A percentile compares a stretch with the other conserved stretches of the same genome.
These are phyloP conservation scores for Daldinia childiae DNA, from an alignment of 495 filamentous ascomycete genomes.

Conservation along the genomic window DNA sequence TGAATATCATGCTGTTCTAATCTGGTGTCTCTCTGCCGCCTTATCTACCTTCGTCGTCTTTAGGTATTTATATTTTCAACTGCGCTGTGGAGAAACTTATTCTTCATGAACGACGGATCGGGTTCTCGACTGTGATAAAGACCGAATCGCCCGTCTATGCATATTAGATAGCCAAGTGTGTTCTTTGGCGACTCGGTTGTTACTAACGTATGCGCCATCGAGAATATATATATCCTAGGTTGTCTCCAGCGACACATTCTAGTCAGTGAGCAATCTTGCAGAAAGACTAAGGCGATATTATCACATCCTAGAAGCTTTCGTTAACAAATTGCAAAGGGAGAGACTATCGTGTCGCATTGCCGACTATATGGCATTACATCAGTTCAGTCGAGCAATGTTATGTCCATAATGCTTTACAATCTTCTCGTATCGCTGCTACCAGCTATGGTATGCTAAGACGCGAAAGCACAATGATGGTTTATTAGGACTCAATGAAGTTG, in stretches of 20 bases:
- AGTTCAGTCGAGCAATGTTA: too few relatives aligned
- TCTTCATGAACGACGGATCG: background rate
- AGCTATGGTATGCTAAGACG: too few relatives aligned
- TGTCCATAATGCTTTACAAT: too few relatives aligned
- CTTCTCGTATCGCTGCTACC: too few relatives aligned
- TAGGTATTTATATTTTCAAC: background rate
- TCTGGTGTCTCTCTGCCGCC: background rate
- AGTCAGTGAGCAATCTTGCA: background rate
- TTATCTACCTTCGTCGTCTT: background rate
- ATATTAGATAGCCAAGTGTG: too few relatives aligned
- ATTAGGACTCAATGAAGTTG: background rate
- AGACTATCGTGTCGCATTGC: background rate
- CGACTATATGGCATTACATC: background rate
- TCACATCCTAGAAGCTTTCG: background rate
- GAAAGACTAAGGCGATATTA: background rate
- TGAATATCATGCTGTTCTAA: background rate
- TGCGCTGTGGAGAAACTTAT: background rate
- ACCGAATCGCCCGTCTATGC: too few relatives aligned
- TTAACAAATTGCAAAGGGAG: background rate
- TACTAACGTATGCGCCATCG: background rate
- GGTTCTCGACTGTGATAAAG: background rate
- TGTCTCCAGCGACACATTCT: background rate
- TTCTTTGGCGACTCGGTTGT: background rate
- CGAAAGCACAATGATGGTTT: background rate
- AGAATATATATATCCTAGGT: background rate